Evolutionary conservation across 1,284 basidiomycete species (phyloP), one percentile per base, ranked within the genome.

Genomic region (Salmacisia buchloeana): DNA sequence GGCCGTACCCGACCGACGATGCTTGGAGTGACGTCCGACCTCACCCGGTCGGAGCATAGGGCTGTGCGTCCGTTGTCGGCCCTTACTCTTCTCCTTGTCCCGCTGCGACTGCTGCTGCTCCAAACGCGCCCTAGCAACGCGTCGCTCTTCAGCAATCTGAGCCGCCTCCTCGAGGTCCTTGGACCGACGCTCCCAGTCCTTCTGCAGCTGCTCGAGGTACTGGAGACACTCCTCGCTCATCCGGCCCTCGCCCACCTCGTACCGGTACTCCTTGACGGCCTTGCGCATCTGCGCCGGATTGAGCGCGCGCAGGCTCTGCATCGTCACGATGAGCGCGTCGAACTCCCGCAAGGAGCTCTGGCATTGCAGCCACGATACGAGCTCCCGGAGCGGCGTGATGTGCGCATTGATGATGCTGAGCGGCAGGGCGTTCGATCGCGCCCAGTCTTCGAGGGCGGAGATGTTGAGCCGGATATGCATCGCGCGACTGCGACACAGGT

Each of bases 221-320:
- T 96, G 91, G 56, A 86, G 82, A 75, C 94, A 97, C 79, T 98
- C 94, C 27, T 96, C 92, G 5, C 88, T 89, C 91, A 98, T 96
- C 66, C 85, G 85, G 1, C 86, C 84, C 81, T 98, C 94, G 75
- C 89, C 89, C 58, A 97, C 89, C 82, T 97, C 94, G 78, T 91
- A 97, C 71, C 89, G 89, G 82, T 98, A 98, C 74, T 97, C 94
- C 58, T 88, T 86, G 25, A 94, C 89, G 31, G 92, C 92, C 38
- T 91, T 86, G 56, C 92, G 87, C 88, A 98, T 93, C 84, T 97
- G 94, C 0, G 96, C 81, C 54, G 94, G 94, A 77, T 97, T 97
- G 62, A 98, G 85, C 58, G 85, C 82, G 69, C 86, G 88, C 83
- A 97, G 85, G 1, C 85, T 87, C 79, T 96, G 93, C 69, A 97